Conservation (phyloP, 1,139 yeast species). For the Debaryomycetaceae sp. region DNA sequence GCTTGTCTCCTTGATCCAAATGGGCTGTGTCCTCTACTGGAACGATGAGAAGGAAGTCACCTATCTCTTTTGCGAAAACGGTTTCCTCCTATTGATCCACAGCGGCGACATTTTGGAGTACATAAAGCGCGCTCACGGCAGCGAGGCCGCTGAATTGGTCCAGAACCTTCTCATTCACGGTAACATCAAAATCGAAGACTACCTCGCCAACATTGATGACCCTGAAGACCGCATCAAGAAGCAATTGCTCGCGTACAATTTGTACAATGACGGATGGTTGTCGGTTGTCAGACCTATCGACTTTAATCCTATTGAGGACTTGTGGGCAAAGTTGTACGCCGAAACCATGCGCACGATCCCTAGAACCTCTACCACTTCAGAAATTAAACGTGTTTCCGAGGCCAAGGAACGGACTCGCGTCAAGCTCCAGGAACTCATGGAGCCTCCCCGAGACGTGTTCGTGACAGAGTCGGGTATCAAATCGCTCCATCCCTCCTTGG, state of each 20-base stretch:
- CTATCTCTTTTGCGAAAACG: constrained; percentile 56
- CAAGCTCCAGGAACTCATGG: constrained; percentile 27
- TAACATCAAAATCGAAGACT: constrained; percentile 55
- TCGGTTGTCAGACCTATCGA: constrained; percentile 30
- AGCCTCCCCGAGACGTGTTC: constrained; percentile 21
- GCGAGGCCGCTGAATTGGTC: constrained; percentile 53
- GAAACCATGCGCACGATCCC: constrained; percentile 42
- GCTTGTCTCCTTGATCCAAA: constrained; percentile 54
- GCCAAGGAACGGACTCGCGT: constrained; percentile 52
- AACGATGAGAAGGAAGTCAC: constrained; percentile 32
- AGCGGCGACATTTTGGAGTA: constrained; percentile 65
- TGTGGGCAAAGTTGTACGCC: constrained; percentile 46
- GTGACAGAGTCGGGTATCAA: constrained; percentile 21
- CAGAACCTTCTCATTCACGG: constrained; percentile 58
- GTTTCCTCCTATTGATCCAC: constrained; percentile 54
- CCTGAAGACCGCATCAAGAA: constrained; percentile 13
- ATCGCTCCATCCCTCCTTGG: constrained; percentile 36
- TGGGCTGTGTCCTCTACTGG: constrained; percentile 51
- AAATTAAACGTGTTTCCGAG: constrained; percentile 52
- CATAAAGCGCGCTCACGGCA: constrained; percentile 32
- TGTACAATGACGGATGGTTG: constrained; percentile 53
- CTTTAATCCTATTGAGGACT: constrained; percentile 39
- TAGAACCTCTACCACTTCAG: constrained; percentile 39
- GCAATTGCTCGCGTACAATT: constrained; percentile 27
- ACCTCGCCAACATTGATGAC: constrained; percentile 29